Base-by-base conservation (phyloP, 2,329 filamentous ascomycete species). In the Aulographum hederae region DNA sequence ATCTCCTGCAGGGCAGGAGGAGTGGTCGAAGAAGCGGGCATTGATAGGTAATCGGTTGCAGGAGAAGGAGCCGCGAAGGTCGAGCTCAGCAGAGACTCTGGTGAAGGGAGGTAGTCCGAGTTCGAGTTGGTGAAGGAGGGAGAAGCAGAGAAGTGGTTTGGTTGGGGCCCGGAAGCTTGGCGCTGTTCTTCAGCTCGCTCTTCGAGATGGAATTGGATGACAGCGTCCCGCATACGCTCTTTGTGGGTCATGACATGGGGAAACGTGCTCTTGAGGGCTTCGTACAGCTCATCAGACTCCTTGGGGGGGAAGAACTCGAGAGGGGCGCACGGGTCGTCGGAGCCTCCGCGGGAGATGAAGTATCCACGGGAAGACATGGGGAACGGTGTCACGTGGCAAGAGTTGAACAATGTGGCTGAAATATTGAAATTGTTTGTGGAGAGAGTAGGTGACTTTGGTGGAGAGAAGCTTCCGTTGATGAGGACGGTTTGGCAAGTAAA, bases 211-310 rank as follows among this genome's bases (percentile, higher is more conserved):
- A 50, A 54, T 26, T 51, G 43, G 32, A 54, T 53, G 29, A 50
- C 46, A 25, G 51, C 51, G 26, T 52, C 47, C 5, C 51, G 46
- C 47, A 53, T 50, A 29, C 51, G 49, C 36, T 53, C 51, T n/a
- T 47, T 46, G 32, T 54, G 51, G 28, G 43, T 48, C 31, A 44
- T 45, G 20, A 49, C 39, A 31, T 48, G 42, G 4, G 51, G 50
- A 33, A 42, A 54, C 16, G 48, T 47, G 18, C 36, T 31, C 26
- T 47, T 41, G 15, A 54, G 40, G 26, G 51, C 51, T 30, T 52
- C 48, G 42, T 52, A 52, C 4, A 54, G 44, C 33, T 53, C 51
- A 32, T 54, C 51, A 8, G 51, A 54, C 33, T 49, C 50, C 37
- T 52, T 52, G 18, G 47, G 38, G 26, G 51, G 51, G 40, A 46